A percentile compares a stretch with the other conserved stretches of the same genome.
Evolutionary conservation across 305 asterid species (phyloP).

Genomic region (Euphrasia arctica): DNA sequence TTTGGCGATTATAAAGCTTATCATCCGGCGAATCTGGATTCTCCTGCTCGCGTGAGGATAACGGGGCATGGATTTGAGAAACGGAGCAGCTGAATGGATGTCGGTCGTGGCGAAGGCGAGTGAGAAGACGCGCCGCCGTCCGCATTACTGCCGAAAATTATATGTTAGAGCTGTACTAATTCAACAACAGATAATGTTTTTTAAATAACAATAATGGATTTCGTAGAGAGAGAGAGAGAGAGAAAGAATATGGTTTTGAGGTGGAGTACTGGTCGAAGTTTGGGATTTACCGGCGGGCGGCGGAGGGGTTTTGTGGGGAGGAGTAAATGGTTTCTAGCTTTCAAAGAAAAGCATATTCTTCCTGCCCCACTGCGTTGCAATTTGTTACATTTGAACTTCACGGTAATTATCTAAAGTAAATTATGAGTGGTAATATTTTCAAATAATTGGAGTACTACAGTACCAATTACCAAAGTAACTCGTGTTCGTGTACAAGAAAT

Average conservation of each 20-base stretch:
- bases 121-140: conserved; percentile 34
- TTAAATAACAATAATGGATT: not conserved
- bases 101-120: conserved; percentile 37
- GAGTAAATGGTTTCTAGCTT: conserved; percentile 4
- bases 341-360: conserved; percentile 26
- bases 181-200: not conserved
- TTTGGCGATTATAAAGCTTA: conserved; percentile 13
- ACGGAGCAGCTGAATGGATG: conserved; percentile 31
- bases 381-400: not conserved
- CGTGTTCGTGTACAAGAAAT: too few relatives aligned
- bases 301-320: conserved; percentile 17
- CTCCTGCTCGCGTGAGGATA: conserved; percentile 31
- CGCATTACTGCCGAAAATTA: conserved; percentile 36
- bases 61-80: conserved; percentile 32
- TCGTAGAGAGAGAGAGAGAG: not conserved
- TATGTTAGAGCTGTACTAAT: not conserved
- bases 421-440: too few relatives aligned
- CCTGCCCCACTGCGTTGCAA: conserved; percentile 8
- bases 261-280: not conserved
- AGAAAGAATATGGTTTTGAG: not conserved
- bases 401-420: too few relatives aligned
- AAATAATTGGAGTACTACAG: too few relatives aligned
- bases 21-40: conserved; percentile 22
- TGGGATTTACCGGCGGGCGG: conserved; percentile 26
- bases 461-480: too few relatives aligned